Percentiles rank a stretch among this genome's conserved stretches.
Conservation (phyloP, 306 rosid species). For the Gleditsia sinensis region DNA sequence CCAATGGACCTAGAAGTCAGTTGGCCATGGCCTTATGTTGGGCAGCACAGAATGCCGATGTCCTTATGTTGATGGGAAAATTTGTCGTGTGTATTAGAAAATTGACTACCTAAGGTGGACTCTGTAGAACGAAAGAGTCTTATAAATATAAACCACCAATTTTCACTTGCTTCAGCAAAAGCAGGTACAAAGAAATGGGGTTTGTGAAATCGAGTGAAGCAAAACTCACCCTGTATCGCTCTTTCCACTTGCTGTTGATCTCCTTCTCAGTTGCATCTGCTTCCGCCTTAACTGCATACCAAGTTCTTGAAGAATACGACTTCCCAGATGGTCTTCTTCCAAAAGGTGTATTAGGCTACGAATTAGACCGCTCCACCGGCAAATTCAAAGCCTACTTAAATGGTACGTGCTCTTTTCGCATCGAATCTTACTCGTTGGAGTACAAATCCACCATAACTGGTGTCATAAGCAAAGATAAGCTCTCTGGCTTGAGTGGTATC, state of each 20-base stretch:
- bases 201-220: not conserved
- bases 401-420: conserved; percentile 40
- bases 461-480: conserved; percentile 43
- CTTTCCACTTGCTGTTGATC: conserved; percentile 28
- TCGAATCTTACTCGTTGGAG: conserved; percentile 50
- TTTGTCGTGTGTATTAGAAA: not conserved
- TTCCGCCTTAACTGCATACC: conserved; percentile 35
- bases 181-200: conserved; percentile 17
- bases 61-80: not conserved
- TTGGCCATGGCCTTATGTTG: too few relatives aligned
- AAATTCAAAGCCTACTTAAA: conserved; percentile 51
- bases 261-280: conserved; percentile 30
- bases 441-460: conserved; percentile 57
- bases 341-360: conserved; percentile 45
- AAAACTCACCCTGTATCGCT: conserved; percentile 7
- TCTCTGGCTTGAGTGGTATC: conserved; percentile 50
- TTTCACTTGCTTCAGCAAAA: not conserved
- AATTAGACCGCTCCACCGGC: conserved; percentile 49
- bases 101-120: not conserved
- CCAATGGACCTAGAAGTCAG: conserved; percentile 25
- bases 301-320: conserved; percentile 49
- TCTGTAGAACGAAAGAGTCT: too few relatives aligned
- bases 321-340: conserved; percentile 67
- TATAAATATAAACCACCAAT: too few relatives aligned
- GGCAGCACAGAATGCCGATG: too few relatives aligned